These are phyloP conservation scores for Plantago coronopus DNA, from an alignment of 305 asterid genomes.

Conservation along the genomic window DNA sequence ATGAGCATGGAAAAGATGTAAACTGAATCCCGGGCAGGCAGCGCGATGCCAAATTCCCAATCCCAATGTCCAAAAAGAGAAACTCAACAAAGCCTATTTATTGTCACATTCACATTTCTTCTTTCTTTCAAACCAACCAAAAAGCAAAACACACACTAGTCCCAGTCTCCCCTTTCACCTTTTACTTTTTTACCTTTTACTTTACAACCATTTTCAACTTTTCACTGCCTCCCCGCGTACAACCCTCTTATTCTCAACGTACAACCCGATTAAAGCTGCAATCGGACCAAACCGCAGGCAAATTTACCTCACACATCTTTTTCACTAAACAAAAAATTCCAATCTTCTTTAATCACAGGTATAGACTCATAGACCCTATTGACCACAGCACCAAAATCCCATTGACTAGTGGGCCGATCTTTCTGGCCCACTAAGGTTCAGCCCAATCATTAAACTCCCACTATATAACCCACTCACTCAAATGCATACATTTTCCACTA, in stretches of 20 bases:
- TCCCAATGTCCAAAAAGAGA: too few relatives aligned
- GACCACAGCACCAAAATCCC: constrained; percentile 33
- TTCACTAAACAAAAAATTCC: constrained; percentile 11
- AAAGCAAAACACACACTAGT: constrained; percentile 20
- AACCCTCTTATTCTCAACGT: constrained; percentile 14
- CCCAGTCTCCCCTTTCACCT: not conserved
- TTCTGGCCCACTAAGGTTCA: constrained; percentile 18
- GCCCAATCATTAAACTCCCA: constrained; percentile 17
- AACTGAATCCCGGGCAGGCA: too few relatives aligned
- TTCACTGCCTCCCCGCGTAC: constrained; percentile 1
- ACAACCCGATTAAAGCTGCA: constrained; percentile 20
- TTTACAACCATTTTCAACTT: not conserved
- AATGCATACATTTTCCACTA: constrained; percentile 24
- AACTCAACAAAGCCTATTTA: too few relatives aligned
- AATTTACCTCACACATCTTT: constrained; percentile 24
- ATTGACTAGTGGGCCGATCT: constrained; percentile 40
- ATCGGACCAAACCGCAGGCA: constrained; percentile 22
- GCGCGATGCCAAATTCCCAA: too few relatives aligned
- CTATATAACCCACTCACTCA: constrained; percentile 21
- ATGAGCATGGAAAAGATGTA: too few relatives aligned
- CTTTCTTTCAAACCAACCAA: constrained; percentile 21
- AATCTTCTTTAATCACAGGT: constrained; percentile 23
- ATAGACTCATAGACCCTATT: constrained; percentile 24
- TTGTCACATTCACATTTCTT: not conserved
- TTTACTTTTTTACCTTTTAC: constrained; percentile 7